These are phyloP conservation scores for Fusarium sp. DNA, from an alignment of 2,329 filamentous ascomycete genomes.

Conservation along the genomic window DNA sequence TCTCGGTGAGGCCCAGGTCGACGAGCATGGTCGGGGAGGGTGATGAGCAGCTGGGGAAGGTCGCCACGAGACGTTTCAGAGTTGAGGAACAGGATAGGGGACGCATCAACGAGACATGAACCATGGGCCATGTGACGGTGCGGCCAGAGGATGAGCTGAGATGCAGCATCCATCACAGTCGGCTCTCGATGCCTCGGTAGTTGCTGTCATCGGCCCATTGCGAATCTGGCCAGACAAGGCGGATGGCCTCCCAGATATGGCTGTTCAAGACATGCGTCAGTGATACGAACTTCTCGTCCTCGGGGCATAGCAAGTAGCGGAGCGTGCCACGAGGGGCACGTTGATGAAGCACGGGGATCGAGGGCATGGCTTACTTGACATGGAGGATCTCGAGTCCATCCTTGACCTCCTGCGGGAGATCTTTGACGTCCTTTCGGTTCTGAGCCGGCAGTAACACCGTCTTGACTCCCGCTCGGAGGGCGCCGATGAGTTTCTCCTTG, in stretches of 20 bases:
- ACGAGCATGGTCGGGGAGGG: neutral
- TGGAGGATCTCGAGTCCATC: slow-evolving; percentile 88
- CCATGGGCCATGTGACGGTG: slow-evolving; percentile 4
- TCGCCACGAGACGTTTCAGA: slow-evolving; percentile 35
- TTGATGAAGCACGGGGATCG: slow-evolving; percentile 54
- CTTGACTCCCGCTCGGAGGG: slow-evolving; percentile 91
- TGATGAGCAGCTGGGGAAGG: slow-evolving; percentile 8
- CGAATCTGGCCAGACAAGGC: slow-evolving; percentile 89
- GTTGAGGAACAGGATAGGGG: slow-evolving; percentile 25
- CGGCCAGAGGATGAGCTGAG: neutral
- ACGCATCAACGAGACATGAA: slow-evolving; percentile 24
- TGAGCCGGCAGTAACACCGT: slow-evolving; percentile 88
- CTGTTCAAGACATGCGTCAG: slow-evolving; percentile 57
- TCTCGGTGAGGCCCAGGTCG: slow-evolving; percentile 12
- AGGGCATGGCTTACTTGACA: slow-evolving; percentile 73
- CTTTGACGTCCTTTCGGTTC: slow-evolving; percentile 92
- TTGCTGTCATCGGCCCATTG: slow-evolving; percentile 82
- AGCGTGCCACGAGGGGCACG: slow-evolving; percentile 27
- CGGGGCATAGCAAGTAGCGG: slow-evolving; percentile 30
- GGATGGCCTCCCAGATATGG: slow-evolving; percentile 94
- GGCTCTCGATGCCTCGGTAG: slow-evolving; percentile 78
- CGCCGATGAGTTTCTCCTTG: slow-evolving; percentile 98
- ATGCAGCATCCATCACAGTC: slow-evolving; percentile 65
- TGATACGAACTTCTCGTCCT: slow-evolving; percentile 35
- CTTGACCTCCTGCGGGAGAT: slow-evolving; percentile 90